Conservation (phyloP, 1,139 yeast genomes). For the Yamadazyma songkhlaensis region DNA sequence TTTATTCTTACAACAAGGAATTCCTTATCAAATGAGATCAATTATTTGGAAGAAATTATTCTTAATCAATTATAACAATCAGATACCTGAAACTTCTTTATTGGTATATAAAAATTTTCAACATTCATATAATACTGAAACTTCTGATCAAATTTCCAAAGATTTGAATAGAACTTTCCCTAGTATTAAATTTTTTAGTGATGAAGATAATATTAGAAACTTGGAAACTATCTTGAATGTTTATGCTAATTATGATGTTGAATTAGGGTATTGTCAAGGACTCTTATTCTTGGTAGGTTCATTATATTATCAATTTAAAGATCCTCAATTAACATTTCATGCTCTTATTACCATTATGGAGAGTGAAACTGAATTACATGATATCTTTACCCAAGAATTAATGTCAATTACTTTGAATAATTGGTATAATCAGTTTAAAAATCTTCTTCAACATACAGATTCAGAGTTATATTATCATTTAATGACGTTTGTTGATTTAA, state of each 20-base stretch:
- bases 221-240: slow-evolving; percentile 63
- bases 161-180: slow-evolving; percentile 68
- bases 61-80: slow-evolving; percentile 25
- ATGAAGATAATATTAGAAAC: slow-evolving; percentile 39
- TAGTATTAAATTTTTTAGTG: slow-evolving; percentile 47
- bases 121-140: slow-evolving; percentile 40
- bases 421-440: slow-evolving; percentile 54
- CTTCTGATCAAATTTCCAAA: slow-evolving; percentile 54
- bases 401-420: slow-evolving; percentile 56
- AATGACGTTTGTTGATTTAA: slow-evolving; percentile 35
- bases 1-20: slow-evolving; percentile 38
- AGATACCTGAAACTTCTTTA: slow-evolving; percentile 35
- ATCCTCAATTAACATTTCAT: slow-evolving; percentile 49
- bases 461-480: slow-evolving; percentile 48
- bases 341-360: slow-evolving; percentile 62
- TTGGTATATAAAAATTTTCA: slow-evolving; percentile 41
- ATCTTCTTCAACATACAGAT: slow-evolving; percentile 39
- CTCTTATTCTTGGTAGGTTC: slow-evolving; percentile 66
- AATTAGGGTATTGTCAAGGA: slow-evolving; percentile 74
- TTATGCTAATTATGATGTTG: slow-evolving; percentile 64
- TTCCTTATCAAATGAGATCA: slow-evolving; percentile 38
- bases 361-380: slow-evolving; percentile 53
- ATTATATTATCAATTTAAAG: slow-evolving; percentile 50
- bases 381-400: slow-evolving; percentile 52
- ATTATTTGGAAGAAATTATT: slow-evolving; percentile 38